Evolutionary conservation across 2,329 filamentous ascomycete species (phyloP).

Genomic region (Phaeosphaeria sp.): DNA sequence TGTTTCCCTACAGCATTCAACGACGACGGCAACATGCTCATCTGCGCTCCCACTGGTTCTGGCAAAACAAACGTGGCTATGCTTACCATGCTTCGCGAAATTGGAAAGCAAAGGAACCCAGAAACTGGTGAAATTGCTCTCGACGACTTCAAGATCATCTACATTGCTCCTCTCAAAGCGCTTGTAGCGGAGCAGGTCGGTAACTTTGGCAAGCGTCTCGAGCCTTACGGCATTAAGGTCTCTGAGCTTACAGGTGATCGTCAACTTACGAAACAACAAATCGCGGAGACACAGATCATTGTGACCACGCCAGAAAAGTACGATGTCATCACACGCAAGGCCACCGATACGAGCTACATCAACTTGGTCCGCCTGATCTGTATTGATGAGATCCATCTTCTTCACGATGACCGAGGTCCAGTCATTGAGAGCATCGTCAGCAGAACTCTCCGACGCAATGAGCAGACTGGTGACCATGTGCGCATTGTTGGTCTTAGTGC

Average conservation of each 20-base stretch:
- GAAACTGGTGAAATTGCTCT: constrained; percentile 92
- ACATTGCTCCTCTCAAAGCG: constrained; percentile 94
- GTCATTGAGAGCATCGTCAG: constrained; percentile 97
- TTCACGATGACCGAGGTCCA: constrained; percentile 96
- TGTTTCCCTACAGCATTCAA: constrained; percentile 91
- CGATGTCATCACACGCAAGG: constrained; percentile 98
- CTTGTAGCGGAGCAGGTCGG: constrained; percentile 97
- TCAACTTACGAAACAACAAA: constrained; percentile 98
- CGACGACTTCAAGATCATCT: constrained; percentile 98
- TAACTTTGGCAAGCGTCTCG: constrained; percentile 91
- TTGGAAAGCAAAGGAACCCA: constrained; percentile 91
- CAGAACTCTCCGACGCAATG: constrained; percentile 88
- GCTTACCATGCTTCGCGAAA: constrained; percentile 93
- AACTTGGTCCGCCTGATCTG: constrained; percentile 95
- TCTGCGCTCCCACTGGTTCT: constrained; percentile 95
- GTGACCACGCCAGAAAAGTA: constrained; percentile 99
- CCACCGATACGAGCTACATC: constrained; percentile 94
- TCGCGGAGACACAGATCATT: constrained; percentile 96
- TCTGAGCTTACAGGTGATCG: constrained; percentile 97
- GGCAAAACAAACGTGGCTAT: constrained; percentile 99
- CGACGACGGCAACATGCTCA: constrained; percentile 95
- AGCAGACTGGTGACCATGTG: constrained; percentile 93
- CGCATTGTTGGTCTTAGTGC: constrained; percentile 92
- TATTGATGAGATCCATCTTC: constrained; percentile 96
- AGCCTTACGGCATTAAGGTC: constrained; percentile 89